phyloP scores from a whole-genome alignment of 73 alveolate genomes.

The Chromera velia region DNA sequence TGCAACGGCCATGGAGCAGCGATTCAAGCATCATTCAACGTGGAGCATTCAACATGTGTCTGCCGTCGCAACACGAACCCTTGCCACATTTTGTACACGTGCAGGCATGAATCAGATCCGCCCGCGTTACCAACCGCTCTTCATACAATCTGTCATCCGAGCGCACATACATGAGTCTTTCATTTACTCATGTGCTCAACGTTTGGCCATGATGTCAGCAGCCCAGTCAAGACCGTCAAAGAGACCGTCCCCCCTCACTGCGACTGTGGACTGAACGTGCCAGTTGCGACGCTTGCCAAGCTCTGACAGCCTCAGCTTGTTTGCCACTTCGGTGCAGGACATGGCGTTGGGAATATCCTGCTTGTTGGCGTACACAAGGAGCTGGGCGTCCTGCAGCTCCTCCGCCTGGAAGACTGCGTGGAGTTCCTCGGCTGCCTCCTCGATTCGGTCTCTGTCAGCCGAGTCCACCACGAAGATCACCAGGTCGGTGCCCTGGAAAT shows the following conservation, averaged over 20 bases:
- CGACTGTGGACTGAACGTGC: slow-evolving; percentile 75
- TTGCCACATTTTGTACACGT: no score
- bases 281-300: slow-evolving; percentile 85
- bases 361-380: slow-evolving; percentile 91
- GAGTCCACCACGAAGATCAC: slow-evolving; percentile 91
- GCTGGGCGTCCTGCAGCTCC: slow-evolving; percentile 77
- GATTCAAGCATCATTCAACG: no score
- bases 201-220: slow-evolving; percentile 16
- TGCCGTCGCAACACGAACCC: no score
- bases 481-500: slow-evolving; percentile 84
- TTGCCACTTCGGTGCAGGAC: slow-evolving; percentile 73
- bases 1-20: no score
- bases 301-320: slow-evolving; percentile 64
- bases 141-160: no score
- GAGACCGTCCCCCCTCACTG: slow-evolving; percentile 76
- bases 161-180: no score
- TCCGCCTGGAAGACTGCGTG: slow-evolving; percentile 72
- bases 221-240: slow-evolving; percentile 81
- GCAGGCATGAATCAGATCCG: no score
- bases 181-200: no score
- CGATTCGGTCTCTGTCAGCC: slow-evolving; percentile 87
- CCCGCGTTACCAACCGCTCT: no score
- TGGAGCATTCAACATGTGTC: no score
- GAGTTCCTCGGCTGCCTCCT: slow-evolving; percentile 83
- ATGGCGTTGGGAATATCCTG: slow-evolving; percentile 87